Base-by-base conservation (phyloP, 2,329 filamentous ascomycete genomes). In the Cercospora sp. region DNA sequence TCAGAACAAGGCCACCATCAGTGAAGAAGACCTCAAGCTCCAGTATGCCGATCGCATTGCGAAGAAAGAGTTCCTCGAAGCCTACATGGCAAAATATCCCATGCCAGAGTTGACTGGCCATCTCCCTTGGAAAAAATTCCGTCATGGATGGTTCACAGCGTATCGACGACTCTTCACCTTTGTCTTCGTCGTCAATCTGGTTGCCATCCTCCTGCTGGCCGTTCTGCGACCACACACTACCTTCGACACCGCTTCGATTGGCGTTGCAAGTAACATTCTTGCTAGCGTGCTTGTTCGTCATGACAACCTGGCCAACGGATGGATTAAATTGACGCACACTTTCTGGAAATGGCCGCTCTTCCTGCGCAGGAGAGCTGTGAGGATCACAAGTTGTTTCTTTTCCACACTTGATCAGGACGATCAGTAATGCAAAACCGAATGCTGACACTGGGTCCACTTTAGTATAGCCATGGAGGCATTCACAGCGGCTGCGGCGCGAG, bases 381-480 rank as follows among this genome's bases (percentile, higher is more conserved):
- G 55, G 10, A 58, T 58, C 16, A 28, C 33, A 58, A 36, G 55
- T 58, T 7, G 12, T 71, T 74, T n/a, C 79, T 80, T 16, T 71
- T 80, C 10, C 58, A 67, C 5, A 26, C 20, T 20, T 33, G 13
- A 7, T 5, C 28, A 18, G 13, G 18, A 23, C 18, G 9, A 6
- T 26, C 10, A 16, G 20, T 13, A 2, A 26, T 8, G 69, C 81
- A 30, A 78, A 80, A 3, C 71, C 74, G 5, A 68, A 74, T 23
- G 75, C 76, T 5, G 79, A 79, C 40, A 81, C 72, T 81, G 12
- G 26, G 30, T 12, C 10, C 20, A 26, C 20, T 53, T 53, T 28
- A 58, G 16, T 82, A 81, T 71, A 77, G 77, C 45, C 76, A 80
- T 33, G 80, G 80, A 18, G 80, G 80, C 10, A 72, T 81, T 1